A percentile compares a stretch with the other conserved stretches of the same genome.
phyloP scores from a whole-genome alignment of 345 rosid genomes.

The Noccaea caerulescens region DNA sequence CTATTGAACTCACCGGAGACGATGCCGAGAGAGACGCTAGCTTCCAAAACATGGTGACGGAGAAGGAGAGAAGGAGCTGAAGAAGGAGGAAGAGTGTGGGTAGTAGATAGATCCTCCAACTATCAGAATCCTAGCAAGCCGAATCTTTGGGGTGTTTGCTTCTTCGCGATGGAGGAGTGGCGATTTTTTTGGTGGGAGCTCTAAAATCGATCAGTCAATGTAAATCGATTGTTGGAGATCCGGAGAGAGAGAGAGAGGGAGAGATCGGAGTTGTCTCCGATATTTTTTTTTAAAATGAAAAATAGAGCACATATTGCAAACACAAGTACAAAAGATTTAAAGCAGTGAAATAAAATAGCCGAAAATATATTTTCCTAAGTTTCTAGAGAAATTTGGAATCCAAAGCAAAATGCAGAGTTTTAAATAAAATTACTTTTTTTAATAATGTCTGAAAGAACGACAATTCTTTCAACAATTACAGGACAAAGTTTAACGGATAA shows the following conservation, averaged over 20 bases:
- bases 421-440: too few species aligned
- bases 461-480: too few species aligned
- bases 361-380: too few species aligned
- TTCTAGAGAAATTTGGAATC: too few species aligned
- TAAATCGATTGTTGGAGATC: constrained; percentile 13
- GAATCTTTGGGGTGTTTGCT: background rate
- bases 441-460: too few species aligned
- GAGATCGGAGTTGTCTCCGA: constrained; percentile 12
- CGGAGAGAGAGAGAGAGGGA: constrained; percentile 29
- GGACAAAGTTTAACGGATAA: too few species aligned
- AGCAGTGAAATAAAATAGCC: background rate
- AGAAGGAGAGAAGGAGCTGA: background rate
- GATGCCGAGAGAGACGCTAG: constrained; percentile 81
- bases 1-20: constrained; percentile 73
- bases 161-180: background rate
- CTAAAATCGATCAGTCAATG: constrained; percentile 32
- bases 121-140: constrained; percentile 38
- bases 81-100: background rate
- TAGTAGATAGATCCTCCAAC: constrained; percentile 49
- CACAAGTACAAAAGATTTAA: background rate
- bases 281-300: background rate
- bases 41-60: constrained; percentile 85
- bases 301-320: background rate
- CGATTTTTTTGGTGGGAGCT: constrained; percentile 29
- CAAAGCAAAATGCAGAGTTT: too few species aligned